A percentile compares a stretch with the other conserved stretches of the same genome.
phyloP scores from a whole-genome alignment of 2,329 filamentous ascomycete genomes.

The Coniochaeta ligniaria region DNA sequence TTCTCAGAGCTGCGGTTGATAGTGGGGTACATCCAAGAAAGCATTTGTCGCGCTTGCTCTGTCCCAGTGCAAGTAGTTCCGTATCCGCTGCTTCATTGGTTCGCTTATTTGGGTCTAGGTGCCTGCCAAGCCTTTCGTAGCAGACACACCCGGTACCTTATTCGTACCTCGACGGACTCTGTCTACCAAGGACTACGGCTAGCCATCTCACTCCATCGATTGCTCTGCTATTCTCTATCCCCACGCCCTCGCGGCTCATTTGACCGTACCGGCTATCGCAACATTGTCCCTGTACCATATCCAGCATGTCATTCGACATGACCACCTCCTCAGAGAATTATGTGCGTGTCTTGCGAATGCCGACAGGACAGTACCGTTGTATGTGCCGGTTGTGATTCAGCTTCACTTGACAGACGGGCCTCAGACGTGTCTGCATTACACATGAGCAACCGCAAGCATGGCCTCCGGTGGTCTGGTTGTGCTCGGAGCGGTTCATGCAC shows the following conservation, averaged over 20 bases:
- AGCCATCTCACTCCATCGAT: too few species aligned
- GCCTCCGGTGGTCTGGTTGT: background rate
- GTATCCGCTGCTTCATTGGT: background rate
- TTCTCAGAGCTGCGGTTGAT: background rate
- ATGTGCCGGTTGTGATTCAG: background rate
- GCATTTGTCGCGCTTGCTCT: too few species aligned
- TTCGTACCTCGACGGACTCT: background rate
- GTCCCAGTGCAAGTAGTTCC: too few species aligned
- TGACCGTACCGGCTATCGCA: too few species aligned
- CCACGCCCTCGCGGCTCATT: background rate
- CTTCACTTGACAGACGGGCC: background rate
- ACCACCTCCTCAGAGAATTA: background rate
- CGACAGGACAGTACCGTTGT: background rate
- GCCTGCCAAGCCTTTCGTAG: background rate
- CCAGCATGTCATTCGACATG: background rate
- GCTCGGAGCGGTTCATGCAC: slow-evolving; percentile 1
- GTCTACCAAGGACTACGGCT: too few species aligned
- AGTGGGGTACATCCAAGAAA: background rate
- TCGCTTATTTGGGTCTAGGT: background rate
- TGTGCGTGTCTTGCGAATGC: background rate
- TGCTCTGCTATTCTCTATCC: background rate
- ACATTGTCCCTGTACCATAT: too few species aligned
- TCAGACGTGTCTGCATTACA: background rate
- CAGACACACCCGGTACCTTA: background rate
- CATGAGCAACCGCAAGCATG: background rate